Evolutionary conservation across 2,329 filamentous ascomycete species (phyloP), one percentile per base, ranked within the genome.

Genomic region (Lachnellula arida): DNA sequence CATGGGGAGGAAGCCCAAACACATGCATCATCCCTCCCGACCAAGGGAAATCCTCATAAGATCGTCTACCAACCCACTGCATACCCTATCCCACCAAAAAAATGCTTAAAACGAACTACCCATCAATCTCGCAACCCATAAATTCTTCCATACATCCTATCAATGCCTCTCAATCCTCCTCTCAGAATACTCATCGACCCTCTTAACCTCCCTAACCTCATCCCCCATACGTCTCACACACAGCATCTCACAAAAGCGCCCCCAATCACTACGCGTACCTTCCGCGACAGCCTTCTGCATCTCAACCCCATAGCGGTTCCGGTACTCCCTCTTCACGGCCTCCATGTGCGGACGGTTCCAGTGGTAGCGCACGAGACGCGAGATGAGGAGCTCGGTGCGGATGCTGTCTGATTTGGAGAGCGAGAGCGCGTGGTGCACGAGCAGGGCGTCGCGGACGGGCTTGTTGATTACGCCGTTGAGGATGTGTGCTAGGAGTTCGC

Each of bases 381-480:
- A 92, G 61, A 96, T 95, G 50, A 99, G 82, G 49, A 97, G 76
- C 70, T 97, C 93, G 46, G 89, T 87, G 32, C 93, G 85, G 60
- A 92, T 78, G 52, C 81, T 73, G 68, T 93, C 89, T 0, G 63
- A 61, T 52, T 62, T 82, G 3, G 87, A 86, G 46, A 87, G 82
- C 19, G 85, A 87, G 62, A 97, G 84, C 2, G 94, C 93, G 75
- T 97, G 94, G 72, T 96, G 86, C 1, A 99, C 78, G 2, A 97
- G 85, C 39, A 97, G 81, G 3, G 93, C 91, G 71, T 97, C 94
- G 54, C 94, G 89, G 60, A 96, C 91, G 5, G 94, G 92, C 57
- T 89, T 89, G 75, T 97, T 97, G 76, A 97, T 96, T 55, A 96
- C 86, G 67, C 94, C 94, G 74, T 97, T 97, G 68, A 99, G 86